Conservation (phyloP, 371 early-diverging fungal genomes). For the Mortierella sp. region DNA sequence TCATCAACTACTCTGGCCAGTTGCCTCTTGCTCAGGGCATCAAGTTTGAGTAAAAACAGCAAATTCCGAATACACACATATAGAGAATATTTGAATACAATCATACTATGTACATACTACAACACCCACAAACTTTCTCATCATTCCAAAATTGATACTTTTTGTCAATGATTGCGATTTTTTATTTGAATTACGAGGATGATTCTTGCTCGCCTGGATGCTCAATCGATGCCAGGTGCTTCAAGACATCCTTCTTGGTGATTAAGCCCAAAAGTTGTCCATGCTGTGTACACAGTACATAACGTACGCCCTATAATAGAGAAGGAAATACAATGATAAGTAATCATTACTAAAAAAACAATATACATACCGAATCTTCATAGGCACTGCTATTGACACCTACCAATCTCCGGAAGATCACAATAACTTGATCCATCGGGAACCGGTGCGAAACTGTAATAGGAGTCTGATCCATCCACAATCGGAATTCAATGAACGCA, state of each 20-base stretch:
- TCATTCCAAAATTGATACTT: neutral
- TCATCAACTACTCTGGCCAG: conserved; percentile 89
- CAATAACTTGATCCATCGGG: conserved; percentile 82
- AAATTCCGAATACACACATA: neutral
- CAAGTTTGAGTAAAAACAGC: conserved; percentile 85
- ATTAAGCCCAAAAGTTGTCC: conserved; percentile 71
- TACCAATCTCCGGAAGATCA: conserved; percentile 78
- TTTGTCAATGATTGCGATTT: no score
- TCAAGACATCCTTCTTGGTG: conserved; percentile 79
- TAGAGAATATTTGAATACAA: neutral
- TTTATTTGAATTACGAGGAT: conserved; percentile 11
- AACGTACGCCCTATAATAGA: conserved; percentile 66
- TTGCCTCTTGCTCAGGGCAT: conserved; percentile 98
- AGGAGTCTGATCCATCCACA: conserved; percentile 83
- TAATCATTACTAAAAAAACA: neutral
- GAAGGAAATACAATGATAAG: neutral
- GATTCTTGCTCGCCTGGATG: conserved; percentile 53
- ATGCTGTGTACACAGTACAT: conserved; percentile 68
- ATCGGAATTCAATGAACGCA: conserved; percentile 68
- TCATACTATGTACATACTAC: neutral
- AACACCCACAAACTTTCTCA: neutral
- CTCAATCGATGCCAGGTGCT: conserved; percentile 61
- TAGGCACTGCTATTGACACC: neutral
- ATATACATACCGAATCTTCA: neutral
- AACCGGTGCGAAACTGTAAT: conserved; percentile 71